Evolutionary conservation across 345 rosid species (phyloP).

Genomic region (Eutrema heterophyllum): DNA sequence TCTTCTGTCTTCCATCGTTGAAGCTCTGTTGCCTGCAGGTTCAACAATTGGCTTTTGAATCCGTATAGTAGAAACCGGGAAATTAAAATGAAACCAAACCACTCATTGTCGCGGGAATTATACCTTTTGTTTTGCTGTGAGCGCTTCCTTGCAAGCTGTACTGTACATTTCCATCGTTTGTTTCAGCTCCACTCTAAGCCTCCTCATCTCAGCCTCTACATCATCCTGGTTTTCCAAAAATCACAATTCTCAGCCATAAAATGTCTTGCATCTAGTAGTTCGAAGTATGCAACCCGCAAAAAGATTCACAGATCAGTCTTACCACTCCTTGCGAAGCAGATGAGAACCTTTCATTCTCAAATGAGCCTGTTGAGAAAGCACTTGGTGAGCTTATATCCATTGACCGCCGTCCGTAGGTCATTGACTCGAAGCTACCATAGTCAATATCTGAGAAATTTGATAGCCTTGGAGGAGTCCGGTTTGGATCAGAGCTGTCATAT

Average conservation of each 20-base stretch:
- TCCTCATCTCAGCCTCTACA: constrained; percentile 86
- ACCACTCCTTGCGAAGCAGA: constrained; percentile 42
- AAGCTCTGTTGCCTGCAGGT: constrained; percentile 67
- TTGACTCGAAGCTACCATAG: constrained; percentile 52
- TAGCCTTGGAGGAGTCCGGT: constrained; percentile 38
- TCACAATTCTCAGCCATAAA: constrained; percentile 2
- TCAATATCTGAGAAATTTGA: constrained; percentile 61
- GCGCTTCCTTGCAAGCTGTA: constrained; percentile 93
- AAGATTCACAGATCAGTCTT: constrained; percentile 5
- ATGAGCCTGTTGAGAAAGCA: constrained; percentile 36
- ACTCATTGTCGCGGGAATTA: constrained; percentile 7
- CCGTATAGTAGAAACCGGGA: background rate
- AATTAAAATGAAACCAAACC: background rate
- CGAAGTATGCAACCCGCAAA: background rate
- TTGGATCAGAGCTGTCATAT: constrained; percentile 40
- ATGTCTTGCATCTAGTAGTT: background rate
- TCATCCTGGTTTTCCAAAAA: constrained; percentile 49
- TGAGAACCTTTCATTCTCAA: constrained; percentile 47
- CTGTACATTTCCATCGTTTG: constrained; percentile 97
- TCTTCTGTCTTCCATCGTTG: constrained; percentile 82
- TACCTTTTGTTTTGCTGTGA: constrained; percentile 81
- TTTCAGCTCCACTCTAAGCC: constrained; percentile 81
- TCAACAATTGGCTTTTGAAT: background rate
- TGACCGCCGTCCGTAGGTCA: constrained; percentile 39
- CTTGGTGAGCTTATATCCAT: constrained; percentile 43